Evolutionary conservation across 345 rosid genomes (phyloP).

Genomic region (Excoecaria agallocha): DNA sequence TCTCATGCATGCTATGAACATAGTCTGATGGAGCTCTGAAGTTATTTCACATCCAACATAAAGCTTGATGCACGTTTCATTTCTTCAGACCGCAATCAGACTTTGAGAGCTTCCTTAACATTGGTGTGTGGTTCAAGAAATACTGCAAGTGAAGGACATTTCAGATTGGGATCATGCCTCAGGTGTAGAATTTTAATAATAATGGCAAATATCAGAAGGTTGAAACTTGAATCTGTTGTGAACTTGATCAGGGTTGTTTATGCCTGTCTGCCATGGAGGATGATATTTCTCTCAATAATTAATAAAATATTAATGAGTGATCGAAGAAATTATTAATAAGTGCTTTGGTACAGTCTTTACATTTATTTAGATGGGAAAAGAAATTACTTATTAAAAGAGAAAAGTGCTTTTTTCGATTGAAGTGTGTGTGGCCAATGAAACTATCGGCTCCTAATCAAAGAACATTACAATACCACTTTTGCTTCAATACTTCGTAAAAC

Average conservation of each 20-base stretch:
- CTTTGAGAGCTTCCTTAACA: constrained; percentile 75
- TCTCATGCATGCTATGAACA: not conserved
- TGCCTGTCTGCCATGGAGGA: too few species aligned
- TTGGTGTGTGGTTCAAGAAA: constrained; percentile 83
- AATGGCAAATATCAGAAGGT: not conserved
- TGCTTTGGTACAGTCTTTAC: too few species aligned
- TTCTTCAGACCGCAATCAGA: constrained; percentile 78
- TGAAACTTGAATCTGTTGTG: not conserved
- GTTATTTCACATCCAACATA: not conserved
- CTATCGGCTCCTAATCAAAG: too few species aligned
- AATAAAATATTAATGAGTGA: too few species aligned
- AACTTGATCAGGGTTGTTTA: not conserved
- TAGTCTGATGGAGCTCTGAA: not conserved
- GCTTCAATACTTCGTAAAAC: too few species aligned
- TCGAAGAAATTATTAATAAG: too few species aligned
- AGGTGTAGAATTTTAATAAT: not conserved
- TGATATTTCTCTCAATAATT: too few species aligned
- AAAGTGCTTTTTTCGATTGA: too few species aligned
- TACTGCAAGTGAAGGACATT: constrained; percentile 27
- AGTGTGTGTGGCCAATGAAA: too few species aligned
- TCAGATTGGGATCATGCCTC: not conserved
- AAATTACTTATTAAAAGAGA: too few species aligned
- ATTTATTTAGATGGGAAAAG: too few species aligned
- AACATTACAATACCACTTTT: too few species aligned
- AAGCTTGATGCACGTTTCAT: constrained; percentile 20